Percentiles rank a stretch among this genome's conserved stretches.
Evolutionary conservation across 2,329 filamentous ascomycete genomes (phyloP).

Genomic region (Sarocladium kiliense): DNA sequence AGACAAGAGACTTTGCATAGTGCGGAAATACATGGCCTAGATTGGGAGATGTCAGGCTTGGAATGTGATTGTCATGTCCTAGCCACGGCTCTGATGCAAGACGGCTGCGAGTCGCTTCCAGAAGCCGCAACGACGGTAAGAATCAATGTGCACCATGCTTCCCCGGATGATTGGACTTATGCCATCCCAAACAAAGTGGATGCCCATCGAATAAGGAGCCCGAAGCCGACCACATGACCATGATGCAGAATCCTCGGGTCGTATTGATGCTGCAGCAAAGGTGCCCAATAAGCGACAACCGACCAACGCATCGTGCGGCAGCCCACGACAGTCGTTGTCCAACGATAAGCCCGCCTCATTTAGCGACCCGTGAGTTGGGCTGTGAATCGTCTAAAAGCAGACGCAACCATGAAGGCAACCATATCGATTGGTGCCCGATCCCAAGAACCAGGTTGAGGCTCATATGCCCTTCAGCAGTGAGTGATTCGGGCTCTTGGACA

Average conservation of each 20-base stretch:
- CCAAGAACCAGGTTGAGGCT: constrained; percentile 3
- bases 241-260: neutral
- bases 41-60: neutral
- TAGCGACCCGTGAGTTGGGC: neutral
- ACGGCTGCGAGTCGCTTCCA: too few relatives aligned
- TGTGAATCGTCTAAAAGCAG: neutral
- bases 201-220: too few relatives aligned
- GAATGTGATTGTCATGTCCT: neutral
- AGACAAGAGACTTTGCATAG: neutral
- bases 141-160: too few relatives aligned
- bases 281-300: neutral
- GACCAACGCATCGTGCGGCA: constrained; percentile 4
- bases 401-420: neutral
- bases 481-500: neutral
- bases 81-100: neutral
- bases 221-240: neutral
- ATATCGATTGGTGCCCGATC: neutral
- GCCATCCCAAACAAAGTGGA: too few relatives aligned
- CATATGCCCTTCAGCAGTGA: neutral
- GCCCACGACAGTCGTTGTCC: neutral
- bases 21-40: neutral
- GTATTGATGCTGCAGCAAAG: neutral
- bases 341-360: neutral
- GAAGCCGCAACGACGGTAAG: neutral
- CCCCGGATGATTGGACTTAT: too few relatives aligned